Percentiles rank a stretch among this genome's conserved stretches.
Conservation (phyloP, 176 grass and related monocot species). For the Hordeum vulgare region MorexV3_pseudomolecules_assembly NC_058522.1:560317697-560318196, state of each 20-base stretch:
- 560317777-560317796: no score
- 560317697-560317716: no score
- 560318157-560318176: neutral
- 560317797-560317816: no score
- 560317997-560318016: neutral
- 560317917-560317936: neutral
- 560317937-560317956: neutral
- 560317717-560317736: no score
- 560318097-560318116: neutral
- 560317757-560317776: no score
- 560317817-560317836: no score
- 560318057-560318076: neutral
- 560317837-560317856: neutral
- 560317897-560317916: neutral
- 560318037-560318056: neutral
- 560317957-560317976: no score
- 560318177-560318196: neutral
- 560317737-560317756: no score
- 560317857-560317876: neutral
- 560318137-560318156: neutral
- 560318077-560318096: neutral
- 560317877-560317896: neutral
- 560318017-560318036: neutral
- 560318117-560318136: neutral
- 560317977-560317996: neutral